A percentile compares a stretch with the other conserved stretches of the same genome.
Conservation (phyloP, 768 basidiomycete genomes). For the Tremella fuciformis region DNA sequence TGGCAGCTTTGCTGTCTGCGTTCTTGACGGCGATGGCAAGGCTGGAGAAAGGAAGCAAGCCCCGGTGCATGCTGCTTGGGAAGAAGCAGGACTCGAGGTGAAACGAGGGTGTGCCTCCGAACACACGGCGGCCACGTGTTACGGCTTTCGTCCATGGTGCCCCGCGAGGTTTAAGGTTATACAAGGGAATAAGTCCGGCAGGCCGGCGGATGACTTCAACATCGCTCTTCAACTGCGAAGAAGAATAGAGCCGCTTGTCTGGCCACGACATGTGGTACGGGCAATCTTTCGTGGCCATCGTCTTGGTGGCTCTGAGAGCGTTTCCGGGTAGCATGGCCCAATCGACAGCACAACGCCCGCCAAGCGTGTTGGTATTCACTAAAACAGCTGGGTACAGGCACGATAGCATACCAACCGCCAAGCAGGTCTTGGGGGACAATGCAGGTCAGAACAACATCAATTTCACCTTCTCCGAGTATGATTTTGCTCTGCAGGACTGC, state of each 20-base stretch:
- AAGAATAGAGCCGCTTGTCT: neutral
- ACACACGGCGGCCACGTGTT: neutral
- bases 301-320: neutral
- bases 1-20: too few relatives aligned
- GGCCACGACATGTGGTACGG: too few relatives aligned
- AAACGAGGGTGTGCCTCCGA: too few relatives aligned
- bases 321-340: neutral
- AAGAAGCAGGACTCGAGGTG: too few relatives aligned
- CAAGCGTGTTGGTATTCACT: conserved; percentile 61
- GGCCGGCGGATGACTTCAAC: too few relatives aligned
- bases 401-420: conserved; percentile 71
- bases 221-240: neutral
- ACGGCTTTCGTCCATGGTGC: neutral
- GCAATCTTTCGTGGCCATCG: neutral
- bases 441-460: conserved; percentile 57
- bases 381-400: conserved; percentile 66
- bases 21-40: too few relatives aligned
- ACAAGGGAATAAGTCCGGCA: too few relatives aligned
- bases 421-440: conserved; percentile 58
- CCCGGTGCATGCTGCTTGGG: too few relatives aligned
- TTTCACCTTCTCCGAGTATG: conserved; percentile 64
- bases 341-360: conserved; percentile 16
- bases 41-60: too few relatives aligned
- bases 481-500: neutral
- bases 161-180: too few relatives aligned